phyloP scores from a whole-genome alignment of 768 basidiomycete species.

The Rhizopogon roseolus region DNA sequence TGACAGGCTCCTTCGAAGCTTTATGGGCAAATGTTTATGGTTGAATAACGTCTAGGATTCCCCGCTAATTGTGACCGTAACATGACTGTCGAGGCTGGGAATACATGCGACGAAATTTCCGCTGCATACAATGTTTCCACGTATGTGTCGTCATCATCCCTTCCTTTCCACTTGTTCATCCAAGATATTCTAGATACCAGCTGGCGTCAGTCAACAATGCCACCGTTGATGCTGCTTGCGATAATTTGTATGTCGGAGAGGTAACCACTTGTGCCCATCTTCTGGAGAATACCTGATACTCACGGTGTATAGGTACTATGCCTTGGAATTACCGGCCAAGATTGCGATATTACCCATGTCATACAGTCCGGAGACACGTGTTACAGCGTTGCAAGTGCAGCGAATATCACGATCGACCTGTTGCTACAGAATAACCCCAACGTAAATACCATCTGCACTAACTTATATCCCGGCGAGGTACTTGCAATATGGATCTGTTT shows the following conservation, averaged over 20 bases:
- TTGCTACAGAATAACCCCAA: slow-evolving; percentile 65
- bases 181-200: slow-evolving; percentile 47
- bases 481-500: not conserved
- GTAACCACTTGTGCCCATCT: slow-evolving; percentile 16
- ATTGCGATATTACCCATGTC: slow-evolving; percentile 50
- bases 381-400: slow-evolving; percentile 31
- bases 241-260: slow-evolving; percentile 45
- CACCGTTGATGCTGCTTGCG: slow-evolving; percentile 44
- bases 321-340: slow-evolving; percentile 50
- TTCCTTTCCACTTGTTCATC: not conserved
- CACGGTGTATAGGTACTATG: slow-evolving; percentile 37
- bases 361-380: slow-evolving; percentile 50
- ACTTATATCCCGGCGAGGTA: slow-evolving; percentile 60
- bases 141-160: slow-evolving; percentile 23
- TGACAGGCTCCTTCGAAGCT: not conserved
- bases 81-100: slow-evolving; percentile 45
- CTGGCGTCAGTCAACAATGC: slow-evolving; percentile 44
- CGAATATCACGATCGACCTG: slow-evolving; percentile 39
- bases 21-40: not conserved
- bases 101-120: slow-evolving; percentile 56
- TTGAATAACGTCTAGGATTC: not conserved
- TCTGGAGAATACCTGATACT: not conserved
- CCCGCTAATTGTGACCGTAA: slow-evolving; percentile 40
- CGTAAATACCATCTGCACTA: slow-evolving; percentile 43
- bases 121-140: slow-evolving; percentile 43